These are phyloP conservation scores for Lachnellula hyalina DNA, from an alignment of 2,329 filamentous ascomycete genomes.

Conservation along the genomic window DNA sequence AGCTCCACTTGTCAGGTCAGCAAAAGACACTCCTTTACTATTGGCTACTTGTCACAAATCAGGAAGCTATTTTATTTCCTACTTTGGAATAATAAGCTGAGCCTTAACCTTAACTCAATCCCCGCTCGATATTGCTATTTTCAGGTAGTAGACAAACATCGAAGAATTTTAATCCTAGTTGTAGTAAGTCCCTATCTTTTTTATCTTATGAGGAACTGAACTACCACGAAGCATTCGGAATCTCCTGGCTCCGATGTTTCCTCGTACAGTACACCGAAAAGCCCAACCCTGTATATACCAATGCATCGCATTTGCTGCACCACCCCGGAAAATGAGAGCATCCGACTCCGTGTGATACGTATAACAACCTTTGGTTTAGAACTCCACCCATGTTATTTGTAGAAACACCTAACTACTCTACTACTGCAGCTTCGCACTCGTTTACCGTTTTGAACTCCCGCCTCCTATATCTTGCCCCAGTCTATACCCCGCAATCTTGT, in stretches of 20 bases:
- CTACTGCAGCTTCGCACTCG: not conserved
- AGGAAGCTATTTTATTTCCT: too few species aligned
- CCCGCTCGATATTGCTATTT: too few species aligned
- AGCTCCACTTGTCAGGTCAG: not conserved
- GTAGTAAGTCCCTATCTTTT: too few species aligned
- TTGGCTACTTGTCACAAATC: not conserved
- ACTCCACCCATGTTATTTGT: not conserved
- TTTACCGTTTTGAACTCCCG: conserved; percentile 51
- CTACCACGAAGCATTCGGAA: too few species aligned
- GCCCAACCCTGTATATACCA: too few species aligned
- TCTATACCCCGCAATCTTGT: conserved; percentile 91
- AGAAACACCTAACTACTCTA: not conserved
- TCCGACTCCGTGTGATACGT: not conserved
- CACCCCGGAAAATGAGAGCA: not conserved
- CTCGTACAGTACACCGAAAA: too few species aligned
- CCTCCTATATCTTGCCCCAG: conserved; percentile 76
- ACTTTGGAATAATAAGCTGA: too few species aligned
- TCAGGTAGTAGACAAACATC: too few species aligned
- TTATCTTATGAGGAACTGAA: too few species aligned
- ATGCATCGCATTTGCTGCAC: not conserved
- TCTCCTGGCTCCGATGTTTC: too few species aligned
- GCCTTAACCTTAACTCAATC: too few species aligned
- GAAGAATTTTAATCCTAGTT: too few species aligned
- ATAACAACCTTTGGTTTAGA: not conserved
- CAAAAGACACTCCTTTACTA: not conserved